These are phyloP conservation scores for Rubroboletus satanas DNA, from an alignment of 768 basidiomycete species.

Conservation along the genomic window DNA sequence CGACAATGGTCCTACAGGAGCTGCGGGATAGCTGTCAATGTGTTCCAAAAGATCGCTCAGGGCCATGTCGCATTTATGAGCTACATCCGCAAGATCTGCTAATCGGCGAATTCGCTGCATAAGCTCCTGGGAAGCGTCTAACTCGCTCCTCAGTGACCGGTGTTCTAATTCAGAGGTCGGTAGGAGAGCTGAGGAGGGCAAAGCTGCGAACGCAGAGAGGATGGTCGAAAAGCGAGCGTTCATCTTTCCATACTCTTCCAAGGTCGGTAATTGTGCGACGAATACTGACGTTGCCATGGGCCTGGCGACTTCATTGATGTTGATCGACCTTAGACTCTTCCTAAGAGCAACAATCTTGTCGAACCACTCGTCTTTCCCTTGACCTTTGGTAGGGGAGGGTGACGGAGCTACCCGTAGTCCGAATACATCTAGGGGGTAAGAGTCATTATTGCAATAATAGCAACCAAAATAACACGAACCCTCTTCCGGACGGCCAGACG, in stretches of 20 bases:
- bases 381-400: constrained; percentile 31
- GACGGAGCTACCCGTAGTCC: constrained; percentile 40
- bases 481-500: constrained; percentile 14
- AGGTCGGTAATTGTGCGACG: constrained; percentile 48
- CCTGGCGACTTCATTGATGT: constrained; percentile 51
- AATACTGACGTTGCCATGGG: constrained; percentile 34
- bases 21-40: constrained; percentile 75
- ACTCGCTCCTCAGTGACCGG: constrained; percentile 55
- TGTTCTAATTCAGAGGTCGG: constrained; percentile 51
- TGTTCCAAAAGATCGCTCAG: constrained; percentile 84
- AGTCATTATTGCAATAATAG: constrained; percentile 3
- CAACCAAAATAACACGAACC: constrained; percentile 17
- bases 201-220: constrained; percentile 38
- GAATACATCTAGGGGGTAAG: constrained; percentile 52
- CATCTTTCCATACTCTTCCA: constrained; percentile 46
- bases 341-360: constrained; percentile 50
- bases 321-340: constrained; percentile 57
- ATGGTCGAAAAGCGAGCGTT: constrained; percentile 45
- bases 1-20: constrained; percentile 48
- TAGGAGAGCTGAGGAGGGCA: constrained; percentile 45
- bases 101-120: constrained; percentile 52
- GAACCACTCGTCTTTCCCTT: constrained; percentile 45
- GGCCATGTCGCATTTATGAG: constrained; percentile 63
- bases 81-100: constrained; percentile 46
- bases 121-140: constrained; percentile 47